Evolutionary conservation across 371 early-diverging fungal species (phyloP).

Genomic region (Actinomortierella wolfii): DNA sequence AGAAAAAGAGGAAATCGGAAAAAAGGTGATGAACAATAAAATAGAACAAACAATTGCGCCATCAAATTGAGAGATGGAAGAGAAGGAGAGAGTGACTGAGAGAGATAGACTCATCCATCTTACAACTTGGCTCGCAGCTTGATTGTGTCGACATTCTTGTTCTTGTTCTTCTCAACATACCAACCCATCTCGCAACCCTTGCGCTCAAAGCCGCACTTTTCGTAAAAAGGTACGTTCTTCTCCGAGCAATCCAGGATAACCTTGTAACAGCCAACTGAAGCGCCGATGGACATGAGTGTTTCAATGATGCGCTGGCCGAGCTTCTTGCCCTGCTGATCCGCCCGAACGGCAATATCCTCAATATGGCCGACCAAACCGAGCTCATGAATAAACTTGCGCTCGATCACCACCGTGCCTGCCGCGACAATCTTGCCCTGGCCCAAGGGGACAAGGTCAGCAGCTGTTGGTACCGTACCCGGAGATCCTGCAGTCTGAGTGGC

Average conservation of each 20-base stretch:
- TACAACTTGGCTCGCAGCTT: slow-evolving; percentile 24
- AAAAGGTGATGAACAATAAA: slow-evolving; percentile 2
- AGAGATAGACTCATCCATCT: not conserved
- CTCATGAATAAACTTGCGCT: slow-evolving; percentile 94
- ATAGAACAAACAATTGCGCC: slow-evolving; percentile 4
- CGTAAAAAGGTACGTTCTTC: slow-evolving; percentile 92
- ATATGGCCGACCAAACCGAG: slow-evolving; percentile 89
- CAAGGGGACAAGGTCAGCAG: slow-evolving; percentile 20
- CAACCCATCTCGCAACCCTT: slow-evolving; percentile 89
- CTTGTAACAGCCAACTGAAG: slow-evolving; percentile 76
- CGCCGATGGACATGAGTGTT: slow-evolving; percentile 73
- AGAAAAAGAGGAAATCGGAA: slow-evolving; percentile 6
- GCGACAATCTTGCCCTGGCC: slow-evolving; percentile 76
- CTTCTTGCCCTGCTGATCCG: slow-evolving; percentile 92
- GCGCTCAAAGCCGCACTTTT: slow-evolving; percentile 88
- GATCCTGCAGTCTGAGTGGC: slow-evolving; percentile 22
- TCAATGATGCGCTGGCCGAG: slow-evolving; percentile 76
- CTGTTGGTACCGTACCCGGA: slow-evolving; percentile 24
- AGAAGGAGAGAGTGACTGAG: too few relatives aligned
- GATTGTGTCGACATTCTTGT: not conserved
- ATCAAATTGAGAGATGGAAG: too few relatives aligned
- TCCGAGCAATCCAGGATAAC: slow-evolving; percentile 87
- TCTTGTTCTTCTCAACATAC: slow-evolving; percentile 53
- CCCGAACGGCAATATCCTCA: slow-evolving; percentile 94
- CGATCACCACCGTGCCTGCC: slow-evolving; percentile 93